Conservation (phyloP, 1,139 yeast species). For the Kodamaea plutei region DNA sequence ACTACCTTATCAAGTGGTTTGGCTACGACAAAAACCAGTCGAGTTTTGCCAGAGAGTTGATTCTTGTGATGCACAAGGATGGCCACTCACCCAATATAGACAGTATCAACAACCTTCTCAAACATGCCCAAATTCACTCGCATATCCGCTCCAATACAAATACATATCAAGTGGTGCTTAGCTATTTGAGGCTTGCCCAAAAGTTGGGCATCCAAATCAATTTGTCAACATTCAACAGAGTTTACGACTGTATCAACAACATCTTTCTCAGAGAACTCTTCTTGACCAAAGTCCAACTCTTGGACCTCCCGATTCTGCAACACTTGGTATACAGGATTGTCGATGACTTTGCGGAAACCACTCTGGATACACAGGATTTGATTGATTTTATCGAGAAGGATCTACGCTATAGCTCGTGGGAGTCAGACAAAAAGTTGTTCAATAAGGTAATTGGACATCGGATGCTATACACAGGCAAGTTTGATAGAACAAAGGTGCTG, state of each 20-base stretch:
- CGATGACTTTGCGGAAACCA: constrained; percentile 34
- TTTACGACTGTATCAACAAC: constrained; percentile 38
- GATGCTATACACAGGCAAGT: constrained; percentile 10
- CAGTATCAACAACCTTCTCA: constrained; percentile 37
- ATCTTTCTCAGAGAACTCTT: constrained; percentile 36
- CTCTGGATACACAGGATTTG: constrained; percentile 24
- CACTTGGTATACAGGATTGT: constrained; percentile 28
- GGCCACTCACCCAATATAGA: constrained; percentile 40
- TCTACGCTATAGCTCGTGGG: constrained; percentile 29
- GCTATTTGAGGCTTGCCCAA: constrained; percentile 29
- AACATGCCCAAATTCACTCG: constrained; percentile 31
- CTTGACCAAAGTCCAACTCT: constrained; percentile 27
- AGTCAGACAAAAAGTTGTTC: constrained; percentile 24
- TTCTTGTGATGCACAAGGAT: constrained; percentile 41
- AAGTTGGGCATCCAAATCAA: constrained; percentile 28
- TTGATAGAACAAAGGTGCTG: constrained; percentile 2
- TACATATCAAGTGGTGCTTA: constrained; percentile 28
- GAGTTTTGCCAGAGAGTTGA: constrained; percentile 38
- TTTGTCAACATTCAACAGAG: constrained; percentile 34
- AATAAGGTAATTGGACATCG: constrained; percentile 29
- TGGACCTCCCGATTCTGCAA: constrained; percentile 33
- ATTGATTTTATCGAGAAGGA: constrained; percentile 33
- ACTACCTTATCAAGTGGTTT: constrained; percentile 39
- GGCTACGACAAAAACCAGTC: constrained; percentile 42
- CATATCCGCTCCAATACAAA: constrained; percentile 31